Conservation (phyloP, 2,329 filamentous ascomycete species). For the Alternaria sp. region DNA sequence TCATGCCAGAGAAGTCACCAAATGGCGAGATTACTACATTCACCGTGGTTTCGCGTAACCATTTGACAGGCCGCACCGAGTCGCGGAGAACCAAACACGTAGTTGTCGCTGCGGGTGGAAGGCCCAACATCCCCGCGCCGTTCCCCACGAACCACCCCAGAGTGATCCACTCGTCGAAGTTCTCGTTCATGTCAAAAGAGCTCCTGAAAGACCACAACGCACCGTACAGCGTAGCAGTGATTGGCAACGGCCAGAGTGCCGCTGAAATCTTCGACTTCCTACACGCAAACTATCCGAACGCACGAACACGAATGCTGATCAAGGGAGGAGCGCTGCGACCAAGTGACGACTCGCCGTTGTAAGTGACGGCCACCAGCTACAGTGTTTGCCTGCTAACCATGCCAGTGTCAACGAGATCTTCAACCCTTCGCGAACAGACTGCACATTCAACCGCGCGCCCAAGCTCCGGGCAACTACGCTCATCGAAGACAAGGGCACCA, state of each 20-base stretch:
- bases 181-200: slow-evolving; percentile 69
- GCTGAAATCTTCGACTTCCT: slow-evolving; percentile 96
- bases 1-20: slow-evolving; percentile 66
- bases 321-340: slow-evolving; percentile 83
- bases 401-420: slow-evolving; percentile 92
- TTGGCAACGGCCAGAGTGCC: slow-evolving; percentile 90
- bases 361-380: slow-evolving; percentile 51
- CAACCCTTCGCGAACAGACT: slow-evolving; percentile 84
- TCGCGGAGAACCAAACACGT: slow-evolving; percentile 70
- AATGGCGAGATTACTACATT: slow-evolving; percentile 69
- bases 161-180: slow-evolving; percentile 89
- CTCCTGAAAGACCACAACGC: slow-evolving; percentile 65
- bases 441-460: slow-evolving; percentile 73
- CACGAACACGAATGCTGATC: slow-evolving; percentile 79
- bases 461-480: slow-evolving; percentile 69
- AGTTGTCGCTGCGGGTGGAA: slow-evolving; percentile 72
- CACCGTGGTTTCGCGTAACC: slow-evolving; percentile 70
- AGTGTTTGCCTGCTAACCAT: slow-evolving; percentile 35
- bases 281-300: slow-evolving; percentile 81
- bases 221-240: slow-evolving; percentile 78
- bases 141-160: slow-evolving; percentile 75
- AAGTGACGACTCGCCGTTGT: slow-evolving; percentile 97
- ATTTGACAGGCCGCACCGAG: slow-evolving; percentile 63
- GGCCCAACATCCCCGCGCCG: slow-evolving; percentile 73
- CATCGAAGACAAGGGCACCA: slow-evolving; percentile 79